phyloP scores from a whole-genome alignment of 2,329 filamentous ascomycete species.

The Xylogone sp. region DNA sequence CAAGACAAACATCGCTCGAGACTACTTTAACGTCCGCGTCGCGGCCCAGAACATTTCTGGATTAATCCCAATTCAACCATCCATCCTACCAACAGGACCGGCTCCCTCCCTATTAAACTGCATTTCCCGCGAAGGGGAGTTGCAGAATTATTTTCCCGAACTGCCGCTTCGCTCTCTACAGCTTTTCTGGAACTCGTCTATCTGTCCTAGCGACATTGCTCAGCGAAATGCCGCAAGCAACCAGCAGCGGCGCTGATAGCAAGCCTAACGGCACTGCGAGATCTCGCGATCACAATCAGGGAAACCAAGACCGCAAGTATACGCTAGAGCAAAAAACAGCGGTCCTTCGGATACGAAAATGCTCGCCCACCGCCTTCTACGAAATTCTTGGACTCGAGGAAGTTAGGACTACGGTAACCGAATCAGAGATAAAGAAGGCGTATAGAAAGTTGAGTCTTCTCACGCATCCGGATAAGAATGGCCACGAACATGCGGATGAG shows the following conservation, averaged over 20 bases:
- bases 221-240: constrained; percentile 30
- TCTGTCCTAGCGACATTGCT: constrained; percentile 2
- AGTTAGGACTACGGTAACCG: constrained; percentile 61
- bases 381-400: constrained; percentile 79
- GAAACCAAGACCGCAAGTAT: constrained; percentile 62
- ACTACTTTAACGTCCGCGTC: neutral
- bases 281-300: constrained; percentile 51
- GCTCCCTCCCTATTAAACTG: neutral
- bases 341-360: constrained; percentile 83
- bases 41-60: neutral
- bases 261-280: constrained; percentile 29
- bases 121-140: neutral
- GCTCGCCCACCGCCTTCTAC: constrained; percentile 85
- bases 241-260: constrained; percentile 38
- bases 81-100: neutral
- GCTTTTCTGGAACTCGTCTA: neutral
- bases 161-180: neutral
- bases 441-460: constrained; percentile 92
- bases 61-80: neutral
- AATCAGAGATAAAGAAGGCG: constrained; percentile 92
- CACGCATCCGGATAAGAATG: constrained; percentile 99
- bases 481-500: constrained; percentile 90
- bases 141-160: neutral
- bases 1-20: neutral
- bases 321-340: constrained; percentile 90